A percentile compares a stretch with the other conserved stretches of the same genome.
phyloP scores from a whole-genome alignment of 1,284 basidiomycete genomes.

The Clitocybe nebularis region DNA sequence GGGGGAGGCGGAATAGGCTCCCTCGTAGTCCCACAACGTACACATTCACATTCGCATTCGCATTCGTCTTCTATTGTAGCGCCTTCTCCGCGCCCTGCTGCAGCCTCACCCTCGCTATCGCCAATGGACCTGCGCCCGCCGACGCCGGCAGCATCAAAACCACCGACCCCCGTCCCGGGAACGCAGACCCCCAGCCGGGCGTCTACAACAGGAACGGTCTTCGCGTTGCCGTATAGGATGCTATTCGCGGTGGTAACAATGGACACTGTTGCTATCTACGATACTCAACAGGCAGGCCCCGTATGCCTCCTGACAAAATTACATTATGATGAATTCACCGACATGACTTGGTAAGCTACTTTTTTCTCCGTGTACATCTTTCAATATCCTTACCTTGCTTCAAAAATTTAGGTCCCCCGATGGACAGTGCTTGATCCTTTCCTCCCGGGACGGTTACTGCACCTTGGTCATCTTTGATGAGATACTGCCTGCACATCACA shows the following conservation, averaged over 20 bases:
- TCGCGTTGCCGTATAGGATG: conserved; percentile 92
- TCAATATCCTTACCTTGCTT: conserved; percentile 5
- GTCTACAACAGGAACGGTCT: conserved; percentile 56
- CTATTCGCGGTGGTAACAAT: conserved; percentile 95
- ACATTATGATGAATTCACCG: conserved; percentile 97
- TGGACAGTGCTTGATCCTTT: conserved; percentile 89
- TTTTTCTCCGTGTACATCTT: neutral
- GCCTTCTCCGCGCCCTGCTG: conserved; percentile 16
- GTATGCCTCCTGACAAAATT: conserved; percentile 92
- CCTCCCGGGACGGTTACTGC: conserved; percentile 96
- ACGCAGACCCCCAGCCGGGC: conserved; percentile 15
- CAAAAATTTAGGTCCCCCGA: conserved; percentile 80
- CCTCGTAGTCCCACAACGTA: conserved; percentile 23
- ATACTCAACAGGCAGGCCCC: conserved; percentile 94
- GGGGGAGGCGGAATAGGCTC: conserved; percentile 13
- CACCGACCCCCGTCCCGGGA: conserved; percentile 39
- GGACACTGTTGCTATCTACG: conserved; percentile 94
- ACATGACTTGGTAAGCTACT: conserved; percentile 83
- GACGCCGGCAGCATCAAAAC: conserved; percentile 55
- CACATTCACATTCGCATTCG: neutral
- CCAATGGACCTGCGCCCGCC: conserved; percentile 54
- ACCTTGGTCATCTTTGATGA: conserved; percentile 91
- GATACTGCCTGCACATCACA: conserved; percentile 81
- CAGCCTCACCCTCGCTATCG: conserved; percentile 56
- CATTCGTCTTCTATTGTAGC: neutral